Percentiles rank a stretch among this genome's conserved stretches.
Evolutionary conservation across 495 filamentous ascomycete genomes (phyloP).

Genomic region (Penicillium cinerascens): DNA sequence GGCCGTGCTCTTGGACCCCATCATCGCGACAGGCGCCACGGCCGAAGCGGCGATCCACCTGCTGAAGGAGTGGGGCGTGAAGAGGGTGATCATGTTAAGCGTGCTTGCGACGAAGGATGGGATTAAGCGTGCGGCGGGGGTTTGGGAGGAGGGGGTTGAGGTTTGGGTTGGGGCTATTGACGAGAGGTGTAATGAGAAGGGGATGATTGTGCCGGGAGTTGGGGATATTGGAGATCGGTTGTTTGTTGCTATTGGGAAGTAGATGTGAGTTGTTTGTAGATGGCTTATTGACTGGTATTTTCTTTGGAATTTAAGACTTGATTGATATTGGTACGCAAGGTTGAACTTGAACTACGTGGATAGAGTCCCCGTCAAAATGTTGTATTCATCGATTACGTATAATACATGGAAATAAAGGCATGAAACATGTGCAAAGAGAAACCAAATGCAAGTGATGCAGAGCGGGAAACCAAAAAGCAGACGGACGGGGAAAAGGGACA

Average conservation of each 20-base stretch:
- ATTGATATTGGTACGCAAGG: not conserved
- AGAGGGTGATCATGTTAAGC: slow-evolving; percentile 72
- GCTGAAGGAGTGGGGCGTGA: slow-evolving; percentile 83
- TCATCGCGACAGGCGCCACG: slow-evolving; percentile 92
- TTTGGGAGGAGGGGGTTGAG: slow-evolving; percentile 71
- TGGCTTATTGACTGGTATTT: not conserved
- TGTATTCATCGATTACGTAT: slow-evolving; percentile 44
- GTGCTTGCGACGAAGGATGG: slow-evolving; percentile 70
- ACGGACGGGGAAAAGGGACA: slow-evolving; percentile 12
- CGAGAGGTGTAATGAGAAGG: slow-evolving; percentile 61
- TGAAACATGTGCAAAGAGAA: slow-evolving; percentile 30
- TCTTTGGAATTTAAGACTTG: not conserved
- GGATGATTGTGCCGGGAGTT: slow-evolving; percentile 89
- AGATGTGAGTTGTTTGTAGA: too few relatives aligned
- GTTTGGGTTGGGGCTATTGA: slow-evolving; percentile 84
- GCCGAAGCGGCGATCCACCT: slow-evolving; percentile 86
- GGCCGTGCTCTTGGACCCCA: slow-evolving; percentile 83
- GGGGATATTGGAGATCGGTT: slow-evolving; percentile 91
- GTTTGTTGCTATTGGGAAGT: slow-evolving; percentile 93
- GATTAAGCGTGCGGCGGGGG: slow-evolving; percentile 61
- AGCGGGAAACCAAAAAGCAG: slow-evolving; percentile 11
- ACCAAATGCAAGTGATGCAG: slow-evolving; percentile 19
- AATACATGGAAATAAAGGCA: slow-evolving; percentile 37
- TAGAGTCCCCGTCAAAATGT: slow-evolving; percentile 34
- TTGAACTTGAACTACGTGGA: not conserved